These are phyloP conservation scores for Haplosporangium sp. DNA, from an alignment of 371 early-diverging fungal species.

Conservation along the genomic window DNA sequence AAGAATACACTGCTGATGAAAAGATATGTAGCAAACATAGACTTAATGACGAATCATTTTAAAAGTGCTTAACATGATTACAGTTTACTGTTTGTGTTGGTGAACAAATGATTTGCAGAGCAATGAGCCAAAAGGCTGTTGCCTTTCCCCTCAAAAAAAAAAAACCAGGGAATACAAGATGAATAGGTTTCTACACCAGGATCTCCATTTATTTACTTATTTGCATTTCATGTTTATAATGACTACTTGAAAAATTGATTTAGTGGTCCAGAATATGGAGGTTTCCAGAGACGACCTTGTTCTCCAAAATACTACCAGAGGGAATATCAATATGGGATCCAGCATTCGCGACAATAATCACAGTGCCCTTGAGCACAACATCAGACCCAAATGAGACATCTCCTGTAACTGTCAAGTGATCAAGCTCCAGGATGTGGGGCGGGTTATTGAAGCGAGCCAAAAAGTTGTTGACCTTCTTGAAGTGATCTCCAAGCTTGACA, in stretches of 20 bases:
- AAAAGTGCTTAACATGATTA: background rate
- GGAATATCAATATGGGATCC: constrained; percentile 98
- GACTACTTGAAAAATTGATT: background rate
- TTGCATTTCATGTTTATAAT: background rate
- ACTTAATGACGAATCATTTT: no score
- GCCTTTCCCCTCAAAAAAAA: background rate
- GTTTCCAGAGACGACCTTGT: constrained; percentile 98
- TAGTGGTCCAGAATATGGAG: constrained; percentile 89
- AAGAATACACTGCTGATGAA: background rate
- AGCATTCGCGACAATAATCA: constrained; percentile 99
- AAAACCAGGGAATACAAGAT: background rate
- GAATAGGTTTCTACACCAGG: background rate
- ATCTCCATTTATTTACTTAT: constrained; percentile 2
- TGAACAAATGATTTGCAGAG: background rate
- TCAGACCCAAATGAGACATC: constrained; percentile 98
- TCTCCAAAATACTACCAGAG: constrained; percentile 97
- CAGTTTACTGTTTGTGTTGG: background rate
- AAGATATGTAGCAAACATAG: no score
- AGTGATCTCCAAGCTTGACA: constrained; percentile 98
- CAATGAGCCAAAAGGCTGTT: background rate
- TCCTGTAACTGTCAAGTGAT: constrained; percentile 99
- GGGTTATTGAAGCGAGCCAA: constrained; percentile 86
- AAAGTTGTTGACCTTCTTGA: constrained; percentile 93
- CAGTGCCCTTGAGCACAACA: constrained; percentile 99
- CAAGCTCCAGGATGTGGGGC: constrained; percentile 97